These are phyloP conservation scores for Mycena venus DNA, from an alignment of 768 basidiomycete species.

Conservation along the genomic window DNA sequence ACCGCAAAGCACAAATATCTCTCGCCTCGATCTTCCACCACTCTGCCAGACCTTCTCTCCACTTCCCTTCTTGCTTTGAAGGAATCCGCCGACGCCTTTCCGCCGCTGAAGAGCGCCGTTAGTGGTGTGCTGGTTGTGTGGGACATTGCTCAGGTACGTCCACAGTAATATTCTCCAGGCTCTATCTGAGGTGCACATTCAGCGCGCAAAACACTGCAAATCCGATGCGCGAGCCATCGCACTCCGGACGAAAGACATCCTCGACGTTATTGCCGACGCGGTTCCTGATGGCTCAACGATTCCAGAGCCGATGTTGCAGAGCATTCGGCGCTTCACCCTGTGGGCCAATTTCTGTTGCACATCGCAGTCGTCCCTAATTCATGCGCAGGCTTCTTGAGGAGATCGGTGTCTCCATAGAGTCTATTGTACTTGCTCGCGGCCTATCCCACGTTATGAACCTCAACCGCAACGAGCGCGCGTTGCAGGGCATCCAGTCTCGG, in stretches of 20 bases:
- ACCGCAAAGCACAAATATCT: neutral
- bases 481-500: neutral
- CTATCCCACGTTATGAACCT: neutral
- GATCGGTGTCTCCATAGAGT: neutral
- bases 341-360: neutral
- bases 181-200: neutral
- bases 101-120: no score
- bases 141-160: neutral
- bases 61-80: neutral
- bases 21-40: neutral
- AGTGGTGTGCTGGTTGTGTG: neutral
- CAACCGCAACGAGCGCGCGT: neutral
- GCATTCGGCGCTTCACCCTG: neutral
- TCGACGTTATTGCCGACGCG: neutral
- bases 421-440: neutral
- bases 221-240: neutral
- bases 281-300: neutral
- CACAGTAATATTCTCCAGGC: neutral
- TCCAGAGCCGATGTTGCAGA: neutral
- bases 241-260: neutral
- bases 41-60: neutral
- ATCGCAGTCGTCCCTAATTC: neutral
- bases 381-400: neutral
- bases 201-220: neutral
- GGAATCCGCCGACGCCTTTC: neutral